A percentile compares a stretch with the other conserved stretches of the same genome.
phyloP scores from a whole-genome alignment of 148 eudicot genomes.

The Pouteria glomerata region DNA sequence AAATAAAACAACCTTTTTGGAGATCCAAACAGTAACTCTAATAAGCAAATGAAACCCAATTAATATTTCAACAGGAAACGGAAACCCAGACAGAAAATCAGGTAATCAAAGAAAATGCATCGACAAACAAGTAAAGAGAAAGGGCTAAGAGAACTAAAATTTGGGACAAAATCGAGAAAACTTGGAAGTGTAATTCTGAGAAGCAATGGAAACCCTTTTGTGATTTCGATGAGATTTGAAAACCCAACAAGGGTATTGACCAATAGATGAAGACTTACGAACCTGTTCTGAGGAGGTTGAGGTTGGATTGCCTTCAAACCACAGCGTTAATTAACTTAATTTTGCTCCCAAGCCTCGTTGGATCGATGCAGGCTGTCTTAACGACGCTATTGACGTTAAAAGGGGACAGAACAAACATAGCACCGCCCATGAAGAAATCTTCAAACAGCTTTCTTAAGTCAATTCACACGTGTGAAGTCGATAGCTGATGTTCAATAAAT shows the following conservation, averaged over 20 bases:
- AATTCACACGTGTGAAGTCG: neutral
- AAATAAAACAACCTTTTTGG: neutral
- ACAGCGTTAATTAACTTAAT: too few relatives aligned
- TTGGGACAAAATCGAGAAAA: neutral
- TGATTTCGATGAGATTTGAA: neutral
- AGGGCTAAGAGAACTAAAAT: conserved; percentile 3
- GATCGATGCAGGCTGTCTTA: conserved; percentile 3
- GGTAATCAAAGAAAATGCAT: neutral
- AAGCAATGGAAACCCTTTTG: neutral
- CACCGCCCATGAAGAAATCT: neutral
- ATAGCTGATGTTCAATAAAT: too few relatives aligned
- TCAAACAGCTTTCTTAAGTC: neutral
- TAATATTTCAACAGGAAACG: neutral
- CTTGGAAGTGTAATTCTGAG: neutral
- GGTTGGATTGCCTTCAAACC: neutral
- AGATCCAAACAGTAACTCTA: neutral
- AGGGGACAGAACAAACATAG: neutral
- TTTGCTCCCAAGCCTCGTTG: neutral
- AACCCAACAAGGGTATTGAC: neutral
- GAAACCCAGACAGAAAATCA: neutral
- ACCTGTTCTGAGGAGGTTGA: conserved; percentile 3
- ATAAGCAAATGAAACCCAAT: conserved; percentile 2
- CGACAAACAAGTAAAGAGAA: neutral
- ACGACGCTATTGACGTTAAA: neutral
- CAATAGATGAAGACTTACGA: neutral